A percentile compares a stretch with the other conserved stretches of the same genome.
Evolutionary conservation across 129 eudicot species (phyloP).

Genomic region (Cynara cardunculus): DNA sequence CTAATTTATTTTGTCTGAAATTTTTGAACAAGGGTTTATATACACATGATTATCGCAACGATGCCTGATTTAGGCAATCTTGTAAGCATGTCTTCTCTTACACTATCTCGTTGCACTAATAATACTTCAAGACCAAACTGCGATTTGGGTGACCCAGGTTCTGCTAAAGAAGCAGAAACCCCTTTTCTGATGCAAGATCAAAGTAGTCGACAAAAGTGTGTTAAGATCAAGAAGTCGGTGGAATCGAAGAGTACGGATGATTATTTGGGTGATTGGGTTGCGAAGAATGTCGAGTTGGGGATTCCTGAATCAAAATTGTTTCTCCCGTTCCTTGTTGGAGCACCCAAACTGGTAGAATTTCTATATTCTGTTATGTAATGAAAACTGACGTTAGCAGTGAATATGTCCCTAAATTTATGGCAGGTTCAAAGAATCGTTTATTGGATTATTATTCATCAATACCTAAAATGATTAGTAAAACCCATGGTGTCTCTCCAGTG

Average conservation of each 20-base stretch:
- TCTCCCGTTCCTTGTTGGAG: constrained; percentile 46
- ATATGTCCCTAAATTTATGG: not conserved
- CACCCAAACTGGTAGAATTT: constrained; percentile 48
- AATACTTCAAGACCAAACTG: constrained; percentile 1
- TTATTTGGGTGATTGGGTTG: constrained; percentile 37
- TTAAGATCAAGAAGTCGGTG: constrained; percentile 14
- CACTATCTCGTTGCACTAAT: constrained; percentile 18
- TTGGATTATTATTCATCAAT: not conserved
- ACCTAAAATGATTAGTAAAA: too few species aligned
- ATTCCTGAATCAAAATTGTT: constrained; percentile 29
- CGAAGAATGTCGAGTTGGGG: constrained; percentile 36
- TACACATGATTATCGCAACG: constrained; percentile 8
- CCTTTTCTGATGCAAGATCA: not conserved
- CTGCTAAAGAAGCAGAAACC: constrained; percentile 4
- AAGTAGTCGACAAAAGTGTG: not conserved
- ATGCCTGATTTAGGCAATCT: constrained; percentile 37
- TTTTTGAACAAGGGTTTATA: constrained; percentile 9
- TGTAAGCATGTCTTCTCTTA: constrained; percentile 1
- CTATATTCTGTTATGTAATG: not conserved
- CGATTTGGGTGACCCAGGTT: not conserved
- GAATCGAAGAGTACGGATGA: constrained; percentile 39
- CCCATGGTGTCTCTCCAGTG: too few species aligned
- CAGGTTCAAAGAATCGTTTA: not conserved
- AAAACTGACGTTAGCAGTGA: not conserved
- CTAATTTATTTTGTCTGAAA: constrained; percentile 1